phyloP scores from a whole-genome alignment of 495 filamentous ascomycete genomes.

The Chaetomium fimeti region DNA sequence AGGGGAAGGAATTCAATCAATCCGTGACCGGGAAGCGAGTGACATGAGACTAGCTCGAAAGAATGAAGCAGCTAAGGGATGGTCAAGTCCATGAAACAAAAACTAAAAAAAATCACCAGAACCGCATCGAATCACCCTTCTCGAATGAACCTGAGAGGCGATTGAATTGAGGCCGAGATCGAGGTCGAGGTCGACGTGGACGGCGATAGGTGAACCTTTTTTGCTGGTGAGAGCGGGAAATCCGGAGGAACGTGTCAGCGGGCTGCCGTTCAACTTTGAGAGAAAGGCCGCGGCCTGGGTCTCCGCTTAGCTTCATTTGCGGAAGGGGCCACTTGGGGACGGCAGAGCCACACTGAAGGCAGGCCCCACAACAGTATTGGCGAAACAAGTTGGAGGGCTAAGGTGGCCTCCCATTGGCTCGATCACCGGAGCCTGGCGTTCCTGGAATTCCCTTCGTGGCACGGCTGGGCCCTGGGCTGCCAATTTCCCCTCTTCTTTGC shows the following conservation, averaged over 20 bases:
- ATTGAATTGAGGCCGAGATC: slow-evolving; percentile 1
- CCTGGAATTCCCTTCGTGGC: slow-evolving; percentile 23
- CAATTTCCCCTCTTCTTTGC: slow-evolving; percentile 16
- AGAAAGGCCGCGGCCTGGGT: slow-evolving; percentile 28
- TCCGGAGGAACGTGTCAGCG: slow-evolving; percentile 14
- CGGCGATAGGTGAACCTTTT: slow-evolving; percentile 22
- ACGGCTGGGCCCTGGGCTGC: slow-evolving; percentile 16
- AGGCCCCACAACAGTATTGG: slow-evolving; percentile 31
- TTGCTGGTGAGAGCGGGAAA: slow-evolving; percentile 29
- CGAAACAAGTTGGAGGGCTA: slow-evolving; percentile 35
- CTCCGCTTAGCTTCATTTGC: slow-evolving; percentile 32
- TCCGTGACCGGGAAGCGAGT: slow-evolving; percentile 43
- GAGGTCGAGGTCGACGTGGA: slow-evolving; percentile 25
- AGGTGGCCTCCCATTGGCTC: slow-evolving; percentile 28
- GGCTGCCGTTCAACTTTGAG: slow-evolving; percentile 29
- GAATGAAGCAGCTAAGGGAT: slow-evolving; percentile 39
- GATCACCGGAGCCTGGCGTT: slow-evolving; percentile 24
- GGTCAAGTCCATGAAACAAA: not conserved
- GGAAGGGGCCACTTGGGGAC: slow-evolving; percentile 34
- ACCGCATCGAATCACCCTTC: slow-evolving; percentile 20
- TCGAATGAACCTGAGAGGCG: not conserved
- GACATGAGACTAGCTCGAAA: slow-evolving; percentile 52
- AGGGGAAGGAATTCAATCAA: slow-evolving; percentile 11
- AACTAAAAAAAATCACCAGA: slow-evolving; percentile 15
- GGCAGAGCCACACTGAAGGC: slow-evolving; percentile 27